Conservation (phyloP, 2,329 filamentous ascomycete genomes). For the Rachicladosporium sp. region DNA sequence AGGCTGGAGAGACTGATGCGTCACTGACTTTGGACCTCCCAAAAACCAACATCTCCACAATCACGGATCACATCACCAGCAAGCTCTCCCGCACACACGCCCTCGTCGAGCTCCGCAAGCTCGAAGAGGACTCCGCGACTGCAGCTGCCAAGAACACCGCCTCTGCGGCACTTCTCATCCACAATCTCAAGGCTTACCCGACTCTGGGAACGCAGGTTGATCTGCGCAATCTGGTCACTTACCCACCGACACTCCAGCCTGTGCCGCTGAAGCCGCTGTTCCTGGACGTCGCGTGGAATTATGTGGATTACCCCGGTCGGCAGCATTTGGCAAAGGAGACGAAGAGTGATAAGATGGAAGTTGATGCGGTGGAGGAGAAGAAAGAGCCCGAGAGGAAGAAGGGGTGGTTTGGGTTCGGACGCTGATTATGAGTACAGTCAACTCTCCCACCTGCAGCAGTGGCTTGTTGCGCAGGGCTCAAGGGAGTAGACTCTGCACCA, state of each 20-base stretch:
- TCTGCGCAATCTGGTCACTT: constrained; percentile 68
- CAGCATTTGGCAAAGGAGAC: constrained; percentile 5
- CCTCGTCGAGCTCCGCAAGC: constrained; percentile 67
- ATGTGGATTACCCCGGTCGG: constrained; percentile 77
- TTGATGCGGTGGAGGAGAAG: constrained; percentile 6
- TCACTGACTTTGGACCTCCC: constrained; percentile 60
- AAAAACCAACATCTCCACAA: constrained; percentile 42
- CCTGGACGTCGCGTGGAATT: constrained; percentile 95
- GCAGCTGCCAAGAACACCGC: constrained; percentile 33
- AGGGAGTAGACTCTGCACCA: too few species aligned
- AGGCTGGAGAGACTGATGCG: constrained; percentile 1
- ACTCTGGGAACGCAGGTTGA: constrained; percentile 48
- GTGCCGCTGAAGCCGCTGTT: constrained; percentile 92
- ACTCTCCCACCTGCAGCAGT: too few species aligned
- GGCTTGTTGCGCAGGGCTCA: too few species aligned
- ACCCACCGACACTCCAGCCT: constrained; percentile 69
- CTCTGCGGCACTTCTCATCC: constrained; percentile 51
- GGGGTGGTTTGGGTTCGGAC: constrained; percentile 40
- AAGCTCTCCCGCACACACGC: constrained; percentile 73
- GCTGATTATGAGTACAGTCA: constrained; percentile 14
- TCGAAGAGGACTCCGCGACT: constrained; percentile 38
- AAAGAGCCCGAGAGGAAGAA: constrained; percentile 32
- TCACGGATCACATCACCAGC: constrained; percentile 52
- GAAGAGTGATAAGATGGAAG: constrained; percentile 14
- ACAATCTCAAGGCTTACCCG: constrained; percentile 66